phyloP scores from a whole-genome alignment of 208 protist species.

The Naegleria fowleri region DNA sequence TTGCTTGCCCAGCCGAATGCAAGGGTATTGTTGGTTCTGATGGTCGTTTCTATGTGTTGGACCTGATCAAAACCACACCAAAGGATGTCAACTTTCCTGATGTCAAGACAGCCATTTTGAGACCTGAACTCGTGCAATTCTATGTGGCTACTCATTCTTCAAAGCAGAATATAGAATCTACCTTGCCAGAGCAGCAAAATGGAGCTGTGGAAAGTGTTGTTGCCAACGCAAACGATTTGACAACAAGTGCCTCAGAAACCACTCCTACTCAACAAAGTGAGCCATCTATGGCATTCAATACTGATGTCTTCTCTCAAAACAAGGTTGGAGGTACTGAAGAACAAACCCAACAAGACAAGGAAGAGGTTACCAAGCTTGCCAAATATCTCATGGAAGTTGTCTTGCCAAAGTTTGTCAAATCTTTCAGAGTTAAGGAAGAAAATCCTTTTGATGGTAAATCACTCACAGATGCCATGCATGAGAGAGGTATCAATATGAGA shows the following conservation, averaged over 20 bases:
- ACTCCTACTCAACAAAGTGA: not conserved
- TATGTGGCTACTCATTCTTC: not conserved
- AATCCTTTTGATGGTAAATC: constrained; percentile 45
- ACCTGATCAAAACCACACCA: constrained; percentile 43
- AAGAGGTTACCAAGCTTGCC: constrained; percentile 25
- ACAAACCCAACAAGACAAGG: constrained; percentile 29
- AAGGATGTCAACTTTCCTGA: constrained; percentile 45
- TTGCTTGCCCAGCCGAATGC: not conserved
- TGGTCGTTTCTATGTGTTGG: constrained; percentile 48
- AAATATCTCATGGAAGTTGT: constrained; percentile 37
- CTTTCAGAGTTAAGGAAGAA: not conserved
- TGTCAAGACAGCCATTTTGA: not conserved
- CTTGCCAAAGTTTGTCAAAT: constrained; percentile 37
- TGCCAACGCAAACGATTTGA: not conserved
- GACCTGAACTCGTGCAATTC: constrained; percentile 6
- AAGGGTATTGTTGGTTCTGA: constrained; percentile 51
- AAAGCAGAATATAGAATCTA: not conserved
- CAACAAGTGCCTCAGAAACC: not conserved
- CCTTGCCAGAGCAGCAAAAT: constrained; percentile 12
- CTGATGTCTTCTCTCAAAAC: constrained; percentile 15
- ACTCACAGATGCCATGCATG: constrained; percentile 41
- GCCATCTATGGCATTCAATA: constrained; percentile 20
- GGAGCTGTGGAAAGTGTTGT: not conserved
- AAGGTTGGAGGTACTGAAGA: constrained; percentile 18
- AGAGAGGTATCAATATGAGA: constrained; percentile 49